Evolutionary conservation across 2,329 filamentous ascomycete species (phyloP).

Genomic region (Cladosporium oxysporum): DNA sequence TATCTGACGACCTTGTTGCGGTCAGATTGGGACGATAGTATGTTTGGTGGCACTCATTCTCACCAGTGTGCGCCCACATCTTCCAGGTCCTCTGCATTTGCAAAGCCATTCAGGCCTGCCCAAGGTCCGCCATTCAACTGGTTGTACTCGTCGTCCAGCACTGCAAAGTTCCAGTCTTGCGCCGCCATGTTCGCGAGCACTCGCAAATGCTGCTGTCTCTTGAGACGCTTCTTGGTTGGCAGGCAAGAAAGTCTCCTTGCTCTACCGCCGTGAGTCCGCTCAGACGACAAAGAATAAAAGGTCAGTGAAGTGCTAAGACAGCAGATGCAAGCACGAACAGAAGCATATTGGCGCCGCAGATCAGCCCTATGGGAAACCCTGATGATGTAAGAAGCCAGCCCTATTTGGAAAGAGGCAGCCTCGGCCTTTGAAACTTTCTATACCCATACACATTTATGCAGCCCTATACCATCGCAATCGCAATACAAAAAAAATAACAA

Average conservation of each 20-base stretch:
- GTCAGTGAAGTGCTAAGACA: no score
- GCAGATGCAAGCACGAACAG: background rate
- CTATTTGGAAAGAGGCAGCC: background rate
- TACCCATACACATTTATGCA: background rate
- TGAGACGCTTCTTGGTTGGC: background rate
- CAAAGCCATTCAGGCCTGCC: slow-evolving; percentile 1
- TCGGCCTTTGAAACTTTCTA: slow-evolving; percentile 10
- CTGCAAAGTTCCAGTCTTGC: slow-evolving; percentile 13
- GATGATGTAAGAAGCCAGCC: background rate
- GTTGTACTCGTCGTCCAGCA: slow-evolving; percentile 6
- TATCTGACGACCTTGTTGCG: slow-evolving; percentile 11
- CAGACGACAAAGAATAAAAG: no score
- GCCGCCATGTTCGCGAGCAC: slow-evolving; percentile 6
- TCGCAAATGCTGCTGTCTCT: background rate
- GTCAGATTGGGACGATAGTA: background rate
- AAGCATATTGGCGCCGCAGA: background rate
- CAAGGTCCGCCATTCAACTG: slow-evolving; percentile 1
- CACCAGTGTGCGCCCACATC: slow-evolving; percentile 12
- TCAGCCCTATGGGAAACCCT: background rate
- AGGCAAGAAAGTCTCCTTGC: background rate
- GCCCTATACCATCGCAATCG: background rate
- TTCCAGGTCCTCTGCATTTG: background rate
- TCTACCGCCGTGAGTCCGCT: no score
- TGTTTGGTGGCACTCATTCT: background rate
- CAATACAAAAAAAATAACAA: background rate